Percentiles rank a stretch among this genome's conserved stretches.
phyloP scores from a whole-genome alignment of 306 rosid genomes.

The Lupinus albus region DNA sequence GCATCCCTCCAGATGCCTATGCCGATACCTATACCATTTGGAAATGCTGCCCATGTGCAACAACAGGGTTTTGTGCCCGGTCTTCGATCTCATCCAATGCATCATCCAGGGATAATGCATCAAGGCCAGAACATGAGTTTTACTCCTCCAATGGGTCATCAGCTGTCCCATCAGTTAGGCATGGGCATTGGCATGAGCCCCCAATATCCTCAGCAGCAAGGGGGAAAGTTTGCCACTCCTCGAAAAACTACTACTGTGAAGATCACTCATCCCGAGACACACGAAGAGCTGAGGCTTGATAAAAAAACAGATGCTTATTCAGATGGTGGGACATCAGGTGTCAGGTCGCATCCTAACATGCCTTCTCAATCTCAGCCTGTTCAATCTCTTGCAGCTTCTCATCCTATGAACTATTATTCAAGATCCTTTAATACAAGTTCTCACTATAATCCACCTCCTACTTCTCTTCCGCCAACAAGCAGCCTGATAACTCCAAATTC shows the following conservation, averaged over 20 bases:
- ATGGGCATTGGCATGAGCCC: conserved; percentile 60
- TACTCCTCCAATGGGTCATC: conserved; percentile 70
- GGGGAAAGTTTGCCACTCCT: conserved; percentile 65
- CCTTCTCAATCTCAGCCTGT: conserved; percentile 72
- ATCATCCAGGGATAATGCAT: conserved; percentile 71
- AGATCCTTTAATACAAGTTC: conserved; percentile 50
- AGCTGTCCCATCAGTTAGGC: conserved; percentile 65
- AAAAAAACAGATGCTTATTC: conserved; percentile 64
- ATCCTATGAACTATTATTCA: conserved; percentile 53
- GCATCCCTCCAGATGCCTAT: conserved; percentile 71
- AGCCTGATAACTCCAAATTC: conserved; percentile 65
- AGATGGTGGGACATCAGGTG: conserved; percentile 64
- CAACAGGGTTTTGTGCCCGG: conserved; percentile 69
- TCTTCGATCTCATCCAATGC: conserved; percentile 81
- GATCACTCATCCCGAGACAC: conserved; percentile 96
- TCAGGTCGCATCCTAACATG: conserved; percentile 62
- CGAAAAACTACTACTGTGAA: conserved; percentile 72
- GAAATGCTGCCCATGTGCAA: conserved; percentile 77
- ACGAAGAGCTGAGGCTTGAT: conserved; percentile 83
- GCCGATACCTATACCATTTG: conserved; percentile 62
- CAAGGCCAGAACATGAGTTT: conserved; percentile 69
- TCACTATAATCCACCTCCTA: conserved; percentile 46
- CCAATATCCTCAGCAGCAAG: conserved; percentile 79
- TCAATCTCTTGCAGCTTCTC: conserved; percentile 55
- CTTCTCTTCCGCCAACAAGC: conserved; percentile 64